A percentile compares a stretch with the other conserved stretches of the same genome.
phyloP scores from a whole-genome alignment of 345 rosid species.

The Brassica cretica region DNA sequence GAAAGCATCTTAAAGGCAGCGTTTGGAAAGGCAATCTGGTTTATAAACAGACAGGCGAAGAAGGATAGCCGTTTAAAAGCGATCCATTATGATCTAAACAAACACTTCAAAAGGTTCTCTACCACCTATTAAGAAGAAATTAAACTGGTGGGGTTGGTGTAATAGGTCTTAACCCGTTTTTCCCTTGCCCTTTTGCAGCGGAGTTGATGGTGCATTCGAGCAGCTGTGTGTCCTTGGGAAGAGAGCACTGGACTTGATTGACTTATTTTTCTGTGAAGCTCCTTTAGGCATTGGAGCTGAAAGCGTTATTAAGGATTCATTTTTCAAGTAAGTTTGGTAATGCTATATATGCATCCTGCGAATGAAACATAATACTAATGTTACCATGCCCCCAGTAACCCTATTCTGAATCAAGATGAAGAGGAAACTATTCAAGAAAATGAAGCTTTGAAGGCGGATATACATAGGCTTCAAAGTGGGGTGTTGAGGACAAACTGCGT shows the following conservation, averaged over 20 bases:
- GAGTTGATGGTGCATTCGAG: constrained; percentile 62
- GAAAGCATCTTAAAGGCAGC: constrained; percentile 74
- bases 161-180: not conserved
- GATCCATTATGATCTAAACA: constrained; percentile 79
- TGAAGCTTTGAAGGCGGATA: constrained; percentile 34
- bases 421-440: constrained; percentile 35
- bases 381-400: constrained; percentile 51
- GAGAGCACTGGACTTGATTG: constrained; percentile 56
- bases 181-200: constrained; percentile 36
- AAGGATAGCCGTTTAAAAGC: constrained; percentile 62
- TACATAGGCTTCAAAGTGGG: constrained; percentile 59
- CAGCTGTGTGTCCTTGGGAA: constrained; percentile 41
- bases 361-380: constrained; percentile 20
- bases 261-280: constrained; percentile 63
- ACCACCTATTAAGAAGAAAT: not conserved
- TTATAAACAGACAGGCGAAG: constrained; percentile 51
- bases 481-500: constrained; percentile 92
- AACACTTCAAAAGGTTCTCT: constrained; percentile 60
- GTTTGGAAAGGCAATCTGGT: constrained; percentile 66
- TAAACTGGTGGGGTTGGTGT: not conserved
- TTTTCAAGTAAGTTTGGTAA: constrained; percentile 55
- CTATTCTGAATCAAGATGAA: constrained; percentile 32
- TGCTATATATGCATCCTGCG: not conserved
- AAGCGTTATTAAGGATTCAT: constrained; percentile 39
- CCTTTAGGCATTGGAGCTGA: constrained; percentile 46